phyloP scores from a whole-genome alignment of 306 rosid species.

The Cucurbita maxima region DNA sequence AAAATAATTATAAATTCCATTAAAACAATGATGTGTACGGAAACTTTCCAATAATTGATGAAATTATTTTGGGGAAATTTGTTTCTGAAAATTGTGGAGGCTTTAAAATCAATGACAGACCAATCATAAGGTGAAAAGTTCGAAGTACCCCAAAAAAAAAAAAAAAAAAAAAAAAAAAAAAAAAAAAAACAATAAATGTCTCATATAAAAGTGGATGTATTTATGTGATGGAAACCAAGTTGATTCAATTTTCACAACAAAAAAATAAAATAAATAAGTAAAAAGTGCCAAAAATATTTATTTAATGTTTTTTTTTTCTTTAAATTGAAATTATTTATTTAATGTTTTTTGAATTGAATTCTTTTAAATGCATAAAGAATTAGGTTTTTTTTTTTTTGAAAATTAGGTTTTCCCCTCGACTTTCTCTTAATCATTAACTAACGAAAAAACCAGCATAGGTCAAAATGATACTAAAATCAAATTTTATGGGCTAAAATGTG shows the following conservation, averaged over 20 bases:
- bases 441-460: too few relatives aligned
- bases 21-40: background rate
- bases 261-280: too few relatives aligned
- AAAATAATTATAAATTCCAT: too few relatives aligned
- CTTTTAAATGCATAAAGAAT: background rate
- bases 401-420: too few relatives aligned
- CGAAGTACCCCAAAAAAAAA: background rate
- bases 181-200: background rate
- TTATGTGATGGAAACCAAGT: background rate
- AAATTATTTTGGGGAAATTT: background rate
- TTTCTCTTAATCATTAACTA: too few relatives aligned
- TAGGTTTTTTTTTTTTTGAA: background rate
- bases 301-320: background rate
- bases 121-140: conserved; percentile 6
- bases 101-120: background rate
- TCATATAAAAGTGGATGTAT: background rate
- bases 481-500: too few relatives aligned
- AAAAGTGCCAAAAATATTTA: background rate
- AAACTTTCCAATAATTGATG: background rate
- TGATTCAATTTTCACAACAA: background rate
- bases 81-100: background rate
- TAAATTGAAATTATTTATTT: background rate
- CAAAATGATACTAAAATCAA: too few relatives aligned
- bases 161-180: background rate
- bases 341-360: background rate